Evolutionary conservation across 768 basidiomycete species (phyloP).

Genomic region (Boletus reticuloceps): DNA sequence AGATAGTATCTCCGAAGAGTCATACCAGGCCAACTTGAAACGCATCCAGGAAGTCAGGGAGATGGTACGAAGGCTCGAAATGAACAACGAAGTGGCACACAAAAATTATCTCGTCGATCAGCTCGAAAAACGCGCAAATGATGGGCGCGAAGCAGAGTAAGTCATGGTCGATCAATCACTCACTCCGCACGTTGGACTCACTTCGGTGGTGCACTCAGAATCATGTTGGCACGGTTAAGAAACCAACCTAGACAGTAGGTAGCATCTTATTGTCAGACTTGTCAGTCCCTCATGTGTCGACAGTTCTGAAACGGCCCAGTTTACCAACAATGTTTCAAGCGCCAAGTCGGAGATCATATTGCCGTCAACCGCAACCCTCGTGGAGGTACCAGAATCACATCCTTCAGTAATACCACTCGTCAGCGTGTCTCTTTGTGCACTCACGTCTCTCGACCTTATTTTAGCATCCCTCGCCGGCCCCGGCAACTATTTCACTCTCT

Average conservation of each 20-base stretch:
- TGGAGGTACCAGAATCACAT: slow-evolving; percentile 27
- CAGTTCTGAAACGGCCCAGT: slow-evolving; percentile 16
- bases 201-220: slow-evolving; percentile 12
- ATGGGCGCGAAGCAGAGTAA: slow-evolving; percentile 47
- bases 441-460: slow-evolving; percentile 7
- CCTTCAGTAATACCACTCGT: slow-evolving; percentile 13
- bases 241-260: slow-evolving; percentile 15
- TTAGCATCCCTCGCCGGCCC: slow-evolving; percentile 9
- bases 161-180: slow-evolving; percentile 5
- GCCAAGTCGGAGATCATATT: slow-evolving; percentile 21
- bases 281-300: neutral
- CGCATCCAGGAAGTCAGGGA: slow-evolving; percentile 33
- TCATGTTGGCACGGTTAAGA: slow-evolving; percentile 19
- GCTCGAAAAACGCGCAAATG: slow-evolving; percentile 35
- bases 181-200: neutral
- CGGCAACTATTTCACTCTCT: neutral
- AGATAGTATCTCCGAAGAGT: slow-evolving; percentile 17
- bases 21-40: slow-evolving; percentile 23
- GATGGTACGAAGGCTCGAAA: slow-evolving; percentile 27
- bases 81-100: slow-evolving; percentile 41
- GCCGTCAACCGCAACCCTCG: slow-evolving; percentile 36
- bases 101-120: slow-evolving; percentile 34
- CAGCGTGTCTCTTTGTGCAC: neutral
- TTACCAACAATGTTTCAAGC: slow-evolving; percentile 8
- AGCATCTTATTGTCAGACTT: neutral